Base-by-base conservation (phyloP, 495 filamentous ascomycete species). In the Evernia prunastri region DNA sequence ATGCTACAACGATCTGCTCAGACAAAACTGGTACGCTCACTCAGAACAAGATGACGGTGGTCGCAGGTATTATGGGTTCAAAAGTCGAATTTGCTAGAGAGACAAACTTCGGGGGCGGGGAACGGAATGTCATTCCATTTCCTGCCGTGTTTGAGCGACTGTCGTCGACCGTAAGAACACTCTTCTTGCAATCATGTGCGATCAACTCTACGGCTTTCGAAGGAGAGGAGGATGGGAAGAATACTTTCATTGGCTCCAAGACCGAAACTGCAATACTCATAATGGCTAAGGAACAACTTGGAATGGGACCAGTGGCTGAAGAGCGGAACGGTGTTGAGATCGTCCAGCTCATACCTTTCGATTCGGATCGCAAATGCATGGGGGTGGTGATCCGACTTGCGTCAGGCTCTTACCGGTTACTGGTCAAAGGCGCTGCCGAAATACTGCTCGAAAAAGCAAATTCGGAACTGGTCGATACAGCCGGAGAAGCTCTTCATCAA, bases 1-100 rank as follows among this genome's bases (percentile, higher is more conserved):
- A 88, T 68, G 86, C 85, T 5, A 89, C 86, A 0, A 84, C 84
- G 0, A 81, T 89, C 33, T 89, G 86, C 70, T 87, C 85, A 0
- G 86, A 89, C 70, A 89, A 89, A 68, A 89, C 86, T 12, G 86
- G 86, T 33, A 89, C 86, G 25, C 69, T 89, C n/a, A 88, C 86
- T 5, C 83, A 87, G 69, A 89, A 89, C 68, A 84, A 83, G 67
- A 89, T 89, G 86, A 86, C 84, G 4, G 84, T 89, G 25, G 84
- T 88, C 29, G 80, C 85, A 33, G 86, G 86, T 25, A 81, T 82
- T 1, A 72, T 84, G 60, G 84, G 83, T 13, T 80, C 82, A n/a
- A 70, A 75, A 42, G 70, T 76, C 18, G 77, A 76, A 35, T 88
- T 88, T 70, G 72, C 69, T 56, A 80, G 81, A 33, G 73, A 75